A percentile compares a stretch with the other conserved stretches of the same genome.
phyloP scores from a whole-genome alignment of 2,329 filamentous ascomycete species.

The Phoma sp. region DNA sequence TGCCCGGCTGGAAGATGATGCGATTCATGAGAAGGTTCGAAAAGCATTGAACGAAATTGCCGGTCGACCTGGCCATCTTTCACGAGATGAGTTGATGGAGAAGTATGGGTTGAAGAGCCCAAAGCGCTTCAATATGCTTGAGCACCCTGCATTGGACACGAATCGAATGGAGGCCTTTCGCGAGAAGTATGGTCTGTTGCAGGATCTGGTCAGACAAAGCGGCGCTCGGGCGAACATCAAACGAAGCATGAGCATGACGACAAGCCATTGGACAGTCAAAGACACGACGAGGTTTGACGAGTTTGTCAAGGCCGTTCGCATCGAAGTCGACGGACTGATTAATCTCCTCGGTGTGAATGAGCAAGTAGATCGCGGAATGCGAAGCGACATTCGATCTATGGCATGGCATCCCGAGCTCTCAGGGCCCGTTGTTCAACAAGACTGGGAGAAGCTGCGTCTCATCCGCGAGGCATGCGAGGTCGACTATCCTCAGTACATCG shows the following conservation, averaged over 20 bases:
- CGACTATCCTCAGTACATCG: constrained; percentile 56
- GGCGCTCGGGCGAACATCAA: constrained; percentile 45
- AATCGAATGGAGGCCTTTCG: constrained; percentile 56
- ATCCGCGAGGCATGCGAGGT: constrained; percentile 53
- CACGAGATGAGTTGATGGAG: constrained; percentile 55
- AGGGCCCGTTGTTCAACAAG: constrained; percentile 37
- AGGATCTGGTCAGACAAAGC: constrained; percentile 46
- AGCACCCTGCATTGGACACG: constrained; percentile 53
- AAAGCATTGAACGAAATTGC: constrained; percentile 55
- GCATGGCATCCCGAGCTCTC: constrained; percentile 58
- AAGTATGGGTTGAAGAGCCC: constrained; percentile 55
- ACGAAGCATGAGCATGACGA: constrained; percentile 46
- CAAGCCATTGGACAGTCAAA: constrained; percentile 52
- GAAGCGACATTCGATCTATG: constrained; percentile 55
- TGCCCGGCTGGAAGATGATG: constrained; percentile 51
- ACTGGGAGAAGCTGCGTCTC: constrained; percentile 53
- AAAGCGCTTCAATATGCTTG: constrained; percentile 47
- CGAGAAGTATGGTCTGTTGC: constrained; percentile 53
- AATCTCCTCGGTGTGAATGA: constrained; percentile 53
- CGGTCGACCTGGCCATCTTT: constrained; percentile 49
- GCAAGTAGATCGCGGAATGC: constrained; percentile 53
- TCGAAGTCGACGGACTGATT: constrained; percentile 56
- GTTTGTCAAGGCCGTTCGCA: constrained; percentile 51
- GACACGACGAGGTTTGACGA: constrained; percentile 51
- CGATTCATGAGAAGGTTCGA: constrained; percentile 49